Base-by-base conservation (phyloP, 768 basidiomycete genomes). In the Trametes cinnabarina region DNA sequence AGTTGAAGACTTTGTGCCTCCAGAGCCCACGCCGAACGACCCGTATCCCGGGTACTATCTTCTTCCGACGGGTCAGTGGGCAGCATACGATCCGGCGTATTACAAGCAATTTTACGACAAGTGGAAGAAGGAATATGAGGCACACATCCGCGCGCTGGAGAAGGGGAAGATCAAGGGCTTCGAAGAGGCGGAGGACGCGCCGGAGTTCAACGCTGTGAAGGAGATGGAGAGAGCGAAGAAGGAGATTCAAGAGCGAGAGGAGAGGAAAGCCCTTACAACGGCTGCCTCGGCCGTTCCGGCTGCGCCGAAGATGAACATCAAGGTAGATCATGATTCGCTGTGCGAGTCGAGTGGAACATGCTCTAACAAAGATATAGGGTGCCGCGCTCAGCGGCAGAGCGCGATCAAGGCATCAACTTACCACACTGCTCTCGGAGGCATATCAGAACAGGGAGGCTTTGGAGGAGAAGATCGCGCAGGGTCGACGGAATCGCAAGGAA, bases 21-120 rank as follows among this genome's bases (percentile, higher is more conserved):
- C 90, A 1, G 84, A 86, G 51, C 92, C 92, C 1, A 87, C 85
- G 6, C 81, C 82, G 3, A 76, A 77, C 8, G 92, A 94, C 66
- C 82, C 83, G 15, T 92, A 92, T 69, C 92, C 92, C 0, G 92
- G 92, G 6, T 94, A 94, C 74, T 93, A 94, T 64, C 85, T 87
- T 52, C 79, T 88, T 19, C 90, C 92, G 0, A 87, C 89, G 7
- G 92, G 92, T 17, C 71, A 79, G 32, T 95, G 92, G 85, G 87
- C 82, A 23, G 83, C 85, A 0, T 79, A 93, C 66, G 90, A 94
- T 50, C 71, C 82, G 0, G 78, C 68, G 32, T 90, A 89, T 70
- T 94, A 89, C 65, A 77, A 76, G 19, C 79, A 76, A 44, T 88
- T 87, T 69, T 77, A 84, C 65, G 79, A 83, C 55, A 86, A 84